Percentiles rank a stretch among this genome's conserved stretches.
These are phyloP conservation scores for Sclerotinia glacialis DNA, from an alignment of 2,329 filamentous ascomycete genomes.

Conservation along the genomic window DNA sequence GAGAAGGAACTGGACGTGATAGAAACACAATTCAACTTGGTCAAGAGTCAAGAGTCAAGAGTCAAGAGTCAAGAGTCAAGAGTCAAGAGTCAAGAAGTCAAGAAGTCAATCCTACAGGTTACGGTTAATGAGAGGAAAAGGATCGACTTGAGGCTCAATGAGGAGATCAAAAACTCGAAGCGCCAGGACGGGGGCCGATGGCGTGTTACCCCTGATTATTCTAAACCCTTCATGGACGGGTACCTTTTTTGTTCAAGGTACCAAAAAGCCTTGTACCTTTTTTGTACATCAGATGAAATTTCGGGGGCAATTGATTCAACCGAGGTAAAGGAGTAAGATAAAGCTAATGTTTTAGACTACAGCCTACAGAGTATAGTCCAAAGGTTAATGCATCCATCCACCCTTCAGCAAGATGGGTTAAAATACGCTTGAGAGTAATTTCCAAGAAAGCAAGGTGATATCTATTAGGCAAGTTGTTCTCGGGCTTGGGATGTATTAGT, in stretches of 20 bases:
- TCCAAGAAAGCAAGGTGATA: not conserved
- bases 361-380: no score
- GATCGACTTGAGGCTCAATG: slow-evolving; percentile 12
- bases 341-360: no score
- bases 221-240: not conserved
- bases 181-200: slow-evolving; percentile 6
- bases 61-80: no score
- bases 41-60: no score
- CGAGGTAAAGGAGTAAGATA: not conserved
- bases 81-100: no score
- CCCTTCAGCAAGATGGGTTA: not conserved
- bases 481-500: not conserved
- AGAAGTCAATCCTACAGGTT: not conserved
- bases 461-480: not conserved
- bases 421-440: not conserved
- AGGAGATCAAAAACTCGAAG: slow-evolving; percentile 6
- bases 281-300: slow-evolving; percentile 7
- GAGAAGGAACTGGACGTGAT: not conserved
- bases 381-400: not conserved
- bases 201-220: slow-evolving; percentile 12
- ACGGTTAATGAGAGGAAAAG: not conserved
- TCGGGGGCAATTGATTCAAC: not conserved
- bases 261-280: no score
- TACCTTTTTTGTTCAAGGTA: slow-evolving; percentile 13
- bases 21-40: not conserved